Base-by-base conservation (phyloP, 2,329 filamentous ascomycete genomes). In the Aureobasidium sp. region DNA sequence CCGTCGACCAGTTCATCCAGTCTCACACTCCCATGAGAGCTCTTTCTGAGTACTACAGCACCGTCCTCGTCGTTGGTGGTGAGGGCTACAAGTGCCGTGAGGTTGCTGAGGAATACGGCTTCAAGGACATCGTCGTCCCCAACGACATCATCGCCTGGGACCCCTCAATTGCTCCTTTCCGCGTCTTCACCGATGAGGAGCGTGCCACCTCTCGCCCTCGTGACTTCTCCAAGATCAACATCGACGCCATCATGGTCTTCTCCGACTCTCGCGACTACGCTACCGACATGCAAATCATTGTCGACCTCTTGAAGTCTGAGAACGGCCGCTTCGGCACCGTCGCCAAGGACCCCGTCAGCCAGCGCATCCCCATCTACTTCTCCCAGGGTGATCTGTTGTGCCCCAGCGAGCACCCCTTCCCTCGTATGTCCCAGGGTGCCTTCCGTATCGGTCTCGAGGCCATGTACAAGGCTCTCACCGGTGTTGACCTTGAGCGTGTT, bases 21-120 rank as follows among this genome's bases (percentile, higher is more conserved):
- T 86, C 84, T 1, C 86, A 89, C 78, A 89, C 86, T 4, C 86
- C 86, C 66, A 90, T 90, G 87, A 85, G 85, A 62, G 87, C 87
- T 47, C 75, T 90, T 67, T 77, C 86, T 23, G 86, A 89, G 72
- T 90, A 90, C 79, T 90, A 89, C 78, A 81, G 84, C 67, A 89
- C 86, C 2, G 86, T 90, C 37, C 79, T 90, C 3, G 87, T 90
- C 3, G 84, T 89, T 40, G 87, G 87, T 71, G 87, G 87, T 67
- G 87, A 90, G 70, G 86, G 85, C 61, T 89, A 86, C 77, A 84
- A 84, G 70, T 88, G 86, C 75, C 85, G 86, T 54, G 84, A 87
- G 67, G 86, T 88, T 2, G 86, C 86, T 31, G 84, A 89, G 75
- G 77, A 82, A 68, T 89, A 89, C 71, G 86, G 86, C 60, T 89